Percentiles rank a stretch among this genome's conserved stretches.
Evolutionary conservation across 202 grass and related monocot genomes (phyloP).

Genomic region (Saccharum hybrid): DNA sequence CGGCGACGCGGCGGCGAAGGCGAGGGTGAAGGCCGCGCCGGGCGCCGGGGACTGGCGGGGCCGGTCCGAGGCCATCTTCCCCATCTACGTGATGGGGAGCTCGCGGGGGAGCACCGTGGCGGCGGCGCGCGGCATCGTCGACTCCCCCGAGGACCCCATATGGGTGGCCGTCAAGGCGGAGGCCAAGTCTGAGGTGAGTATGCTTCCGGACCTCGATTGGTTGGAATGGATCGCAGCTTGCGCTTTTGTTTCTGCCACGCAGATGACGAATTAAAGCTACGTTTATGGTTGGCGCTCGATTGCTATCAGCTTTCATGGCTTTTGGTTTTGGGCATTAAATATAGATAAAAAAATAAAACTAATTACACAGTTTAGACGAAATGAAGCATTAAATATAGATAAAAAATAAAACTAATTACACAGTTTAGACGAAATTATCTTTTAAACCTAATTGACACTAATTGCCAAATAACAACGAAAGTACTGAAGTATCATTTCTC

Average conservation of each 20-base stretch:
- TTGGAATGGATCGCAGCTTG: slow-evolving; percentile 3
- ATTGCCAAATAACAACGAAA: too few relatives aligned
- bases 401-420: too few relatives aligned
- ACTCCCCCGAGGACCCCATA: slow-evolving; percentile 75
- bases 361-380: too few relatives aligned
- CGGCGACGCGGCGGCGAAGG: slow-evolving; percentile 46
- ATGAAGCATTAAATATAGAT: too few relatives aligned
- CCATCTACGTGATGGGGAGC: slow-evolving; percentile 88
- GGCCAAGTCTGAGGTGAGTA: slow-evolving; percentile 81
- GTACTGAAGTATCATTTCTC: too few relatives aligned
- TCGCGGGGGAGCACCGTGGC: slow-evolving; percentile 54
- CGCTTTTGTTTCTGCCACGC: too few relatives aligned
- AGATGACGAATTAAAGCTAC: neutral
- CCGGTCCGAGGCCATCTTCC: slow-evolving; percentile 78
- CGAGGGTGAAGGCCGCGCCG: slow-evolving; percentile 37
- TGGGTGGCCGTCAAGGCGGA: slow-evolving; percentile 88
- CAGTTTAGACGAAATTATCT: too few relatives aligned
- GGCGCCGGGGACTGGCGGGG: slow-evolving; percentile 44
- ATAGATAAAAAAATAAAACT: too few relatives aligned
- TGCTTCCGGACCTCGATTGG: neutral
- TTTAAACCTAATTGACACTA: too few relatives aligned
- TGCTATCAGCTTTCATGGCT: neutral
- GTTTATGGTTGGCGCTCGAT: neutral
- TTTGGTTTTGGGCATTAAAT: neutral
- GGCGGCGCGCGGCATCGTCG: slow-evolving; percentile 56